Conservation (phyloP, 2,329 filamentous ascomycete species). For the Colletotrichum spaethianum region DNA sequence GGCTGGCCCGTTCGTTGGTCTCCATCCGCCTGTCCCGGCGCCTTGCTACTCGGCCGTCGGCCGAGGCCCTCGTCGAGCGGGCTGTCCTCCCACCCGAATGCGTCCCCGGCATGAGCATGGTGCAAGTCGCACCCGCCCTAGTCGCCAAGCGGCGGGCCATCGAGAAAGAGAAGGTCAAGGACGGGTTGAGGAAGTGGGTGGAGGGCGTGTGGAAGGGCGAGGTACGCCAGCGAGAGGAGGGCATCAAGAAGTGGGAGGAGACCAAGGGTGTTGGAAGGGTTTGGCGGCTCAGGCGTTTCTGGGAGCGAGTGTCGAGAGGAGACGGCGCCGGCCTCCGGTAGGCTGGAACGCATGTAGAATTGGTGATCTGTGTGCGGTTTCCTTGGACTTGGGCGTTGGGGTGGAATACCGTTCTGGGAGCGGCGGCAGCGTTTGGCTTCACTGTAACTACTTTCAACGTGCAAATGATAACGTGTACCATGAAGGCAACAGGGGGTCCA, state of each 20-base stretch:
- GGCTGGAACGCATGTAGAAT: not conserved
- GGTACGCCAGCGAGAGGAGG: constrained; percentile 64
- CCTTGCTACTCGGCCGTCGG: constrained; percentile 71
- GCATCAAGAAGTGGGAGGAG: constrained; percentile 64
- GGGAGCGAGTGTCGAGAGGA: constrained; percentile 71
- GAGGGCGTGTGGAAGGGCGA: constrained; percentile 70
- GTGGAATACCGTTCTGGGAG: constrained; percentile 17
- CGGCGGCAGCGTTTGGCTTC: not conserved
- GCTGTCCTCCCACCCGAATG: constrained; percentile 77
- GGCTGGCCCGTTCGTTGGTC: constrained; percentile 74
- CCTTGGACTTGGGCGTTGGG: not conserved
- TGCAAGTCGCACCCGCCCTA: constrained; percentile 69
- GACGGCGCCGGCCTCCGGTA: constrained; percentile 45
- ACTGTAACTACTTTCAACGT: not conserved
- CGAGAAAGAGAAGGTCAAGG: constrained; percentile 78
- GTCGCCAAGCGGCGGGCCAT: constrained; percentile 74
- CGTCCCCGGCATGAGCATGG: constrained; percentile 60
- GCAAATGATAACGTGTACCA: constrained; percentile 14
- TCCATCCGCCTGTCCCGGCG: constrained; percentile 76
- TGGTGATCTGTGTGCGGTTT: not conserved
- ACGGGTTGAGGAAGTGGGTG: constrained; percentile 75
- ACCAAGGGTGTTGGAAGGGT: constrained; percentile 68
- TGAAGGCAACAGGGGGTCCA: not conserved
- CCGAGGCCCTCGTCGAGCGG: constrained; percentile 72
- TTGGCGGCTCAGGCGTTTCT: constrained; percentile 74